phyloP scores from a whole-genome alignment of 2,329 filamentous ascomycete genomes.

The Alternaria brassicicola region DNA sequence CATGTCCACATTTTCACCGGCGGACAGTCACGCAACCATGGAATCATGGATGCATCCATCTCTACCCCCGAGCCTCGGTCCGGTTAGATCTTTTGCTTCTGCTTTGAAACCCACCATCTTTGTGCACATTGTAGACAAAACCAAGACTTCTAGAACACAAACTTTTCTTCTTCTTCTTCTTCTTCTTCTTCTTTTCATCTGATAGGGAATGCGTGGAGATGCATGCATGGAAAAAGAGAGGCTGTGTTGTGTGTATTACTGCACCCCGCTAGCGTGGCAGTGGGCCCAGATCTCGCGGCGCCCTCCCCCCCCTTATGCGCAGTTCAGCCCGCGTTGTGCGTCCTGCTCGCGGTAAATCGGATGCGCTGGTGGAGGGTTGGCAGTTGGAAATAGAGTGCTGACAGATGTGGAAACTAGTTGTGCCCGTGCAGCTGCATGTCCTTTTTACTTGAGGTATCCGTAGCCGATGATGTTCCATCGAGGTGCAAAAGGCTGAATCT shows the following conservation, averaged over 20 bases:
- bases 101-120: background rate
- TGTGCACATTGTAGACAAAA: background rate
- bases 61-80: conserved; percentile 5
- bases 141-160: background rate
- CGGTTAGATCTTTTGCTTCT: background rate
- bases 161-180: too few species aligned
- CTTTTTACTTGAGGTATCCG: background rate
- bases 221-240: background rate
- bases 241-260: background rate
- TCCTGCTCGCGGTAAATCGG: background rate
- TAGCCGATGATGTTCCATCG: background rate
- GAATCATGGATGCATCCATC: conserved; percentile 1
- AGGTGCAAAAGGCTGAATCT: conserved; percentile 2
- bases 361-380: background rate
- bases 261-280: background rate
- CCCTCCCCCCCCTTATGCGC: background rate
- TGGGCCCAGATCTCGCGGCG: background rate
- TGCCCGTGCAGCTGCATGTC: background rate
- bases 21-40: background rate
- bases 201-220: background rate
- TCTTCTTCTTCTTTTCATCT: too few species aligned
- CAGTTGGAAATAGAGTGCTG: background rate
- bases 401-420: background rate
- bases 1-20: background rate
- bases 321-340: background rate